Percentiles rank a stretch among this genome's conserved stretches.
These are phyloP conservation scores for Xylariaceae sp. DNA, from an alignment of 2,329 filamentous ascomycete species.

Conservation along the genomic window DNA sequence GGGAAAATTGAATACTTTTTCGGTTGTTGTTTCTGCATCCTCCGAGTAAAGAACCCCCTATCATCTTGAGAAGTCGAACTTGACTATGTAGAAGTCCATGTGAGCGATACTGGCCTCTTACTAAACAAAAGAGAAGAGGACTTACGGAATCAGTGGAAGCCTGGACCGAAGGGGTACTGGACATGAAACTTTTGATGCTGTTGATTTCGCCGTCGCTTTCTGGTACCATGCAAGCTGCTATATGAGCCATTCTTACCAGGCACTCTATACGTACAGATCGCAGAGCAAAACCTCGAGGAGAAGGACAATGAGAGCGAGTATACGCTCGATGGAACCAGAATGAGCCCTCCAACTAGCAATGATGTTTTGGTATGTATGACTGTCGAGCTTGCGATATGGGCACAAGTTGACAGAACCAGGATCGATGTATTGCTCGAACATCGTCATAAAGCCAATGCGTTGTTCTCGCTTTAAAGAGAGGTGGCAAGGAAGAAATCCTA, in stretches of 20 bases:
- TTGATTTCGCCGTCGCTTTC: constrained; percentile 39
- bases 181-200: constrained; percentile 45
- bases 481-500: constrained; percentile 21
- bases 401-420: constrained; percentile 27
- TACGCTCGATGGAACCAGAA: constrained; percentile 29
- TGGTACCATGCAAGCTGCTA: constrained; percentile 53
- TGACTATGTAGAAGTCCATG: constrained; percentile 25
- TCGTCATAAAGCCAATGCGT: constrained; percentile 11
- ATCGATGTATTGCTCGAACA: constrained; percentile 19
- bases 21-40: constrained; percentile 52
- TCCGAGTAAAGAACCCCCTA: constrained; percentile 49
- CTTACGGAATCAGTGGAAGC: constrained; percentile 43
- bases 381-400: constrained; percentile 30
- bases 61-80: constrained; percentile 36
- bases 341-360: constrained; percentile 27
- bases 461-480: constrained; percentile 18
- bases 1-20: constrained; percentile 60
- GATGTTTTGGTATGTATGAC: constrained; percentile 26
- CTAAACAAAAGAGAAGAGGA: constrained; percentile 12
- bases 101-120: constrained; percentile 26
- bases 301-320: constrained; percentile 21
- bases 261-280: constrained; percentile 28
- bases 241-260: constrained; percentile 52
- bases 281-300: constrained; percentile 17
- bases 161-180: constrained; percentile 44